These are phyloP conservation scores for Rhodotorula sphaerocarpa DNA, from an alignment of 768 basidiomycete species.

Conservation along the genomic window DNA sequence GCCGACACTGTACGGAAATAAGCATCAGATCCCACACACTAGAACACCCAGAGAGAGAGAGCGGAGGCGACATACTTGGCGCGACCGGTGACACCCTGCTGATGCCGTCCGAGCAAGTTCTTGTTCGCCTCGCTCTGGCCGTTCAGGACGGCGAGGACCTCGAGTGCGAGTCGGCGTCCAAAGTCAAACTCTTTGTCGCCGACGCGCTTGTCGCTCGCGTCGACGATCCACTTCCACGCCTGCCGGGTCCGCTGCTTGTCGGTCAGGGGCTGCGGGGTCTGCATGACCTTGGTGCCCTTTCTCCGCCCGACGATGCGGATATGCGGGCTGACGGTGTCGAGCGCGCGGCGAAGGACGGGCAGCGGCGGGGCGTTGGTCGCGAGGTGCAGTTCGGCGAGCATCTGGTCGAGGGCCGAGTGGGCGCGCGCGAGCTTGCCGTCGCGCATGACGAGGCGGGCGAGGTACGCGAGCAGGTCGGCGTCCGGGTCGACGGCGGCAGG, in stretches of 20 bases:
- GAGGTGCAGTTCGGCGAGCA: conserved; percentile 63
- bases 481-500: conserved; percentile 20
- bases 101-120: conserved; percentile 52
- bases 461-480: conserved; percentile 16
- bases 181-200: conserved; percentile 49
- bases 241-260: conserved; percentile 69
- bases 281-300: conserved; percentile 58
- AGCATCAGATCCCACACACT: no score
- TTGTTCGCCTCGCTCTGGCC: conserved; percentile 53
- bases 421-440: conserved; percentile 62
- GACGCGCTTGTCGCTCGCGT: conserved; percentile 53
- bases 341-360: conserved; percentile 66
- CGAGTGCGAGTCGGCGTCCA: conserved; percentile 66
- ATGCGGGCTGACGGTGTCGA: conserved; percentile 61
- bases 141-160: conserved; percentile 63
- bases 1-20: no score
- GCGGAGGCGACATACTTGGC: conserved; percentile 6
- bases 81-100: conserved; percentile 21
- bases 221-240: conserved; percentile 64
- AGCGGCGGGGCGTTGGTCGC: conserved; percentile 69
- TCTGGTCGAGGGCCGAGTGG: conserved; percentile 52
- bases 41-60: background rate
- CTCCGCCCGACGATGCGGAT: conserved; percentile 56
- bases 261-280: conserved; percentile 61
- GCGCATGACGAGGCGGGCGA: conserved; percentile 57